These are phyloP conservation scores for Lolium rigidum DNA, from an alignment of 176 grass and related monocot genomes.

Conservation along the genomic window DNA sequence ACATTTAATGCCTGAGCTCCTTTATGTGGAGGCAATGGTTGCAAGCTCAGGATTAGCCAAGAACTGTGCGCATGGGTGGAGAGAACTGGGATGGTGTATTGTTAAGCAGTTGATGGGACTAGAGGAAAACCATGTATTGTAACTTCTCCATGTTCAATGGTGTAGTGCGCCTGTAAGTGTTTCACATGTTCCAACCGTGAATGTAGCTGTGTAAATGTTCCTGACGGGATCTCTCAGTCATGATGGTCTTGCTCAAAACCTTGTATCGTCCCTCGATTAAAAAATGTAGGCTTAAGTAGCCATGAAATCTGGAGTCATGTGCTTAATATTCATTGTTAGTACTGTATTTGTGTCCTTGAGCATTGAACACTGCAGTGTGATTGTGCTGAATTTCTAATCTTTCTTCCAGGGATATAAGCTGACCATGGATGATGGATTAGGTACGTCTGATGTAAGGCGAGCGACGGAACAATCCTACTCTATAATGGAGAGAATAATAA, in stretches of 20 bases:
- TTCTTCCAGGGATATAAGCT: not conserved
- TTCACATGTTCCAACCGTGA: conserved; percentile 1
- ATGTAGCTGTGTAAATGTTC: conserved; percentile 58
- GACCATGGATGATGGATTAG: not conserved
- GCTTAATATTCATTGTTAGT: not conserved
- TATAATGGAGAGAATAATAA: conserved; percentile 33
- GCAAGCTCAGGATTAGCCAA: conserved; percentile 27
- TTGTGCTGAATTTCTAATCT: not conserved
- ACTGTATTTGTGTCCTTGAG: not conserved
- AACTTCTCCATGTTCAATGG: conserved; percentile 28
- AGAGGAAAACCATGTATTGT: conserved; percentile 33
- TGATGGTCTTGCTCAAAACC: conserved; percentile 16
- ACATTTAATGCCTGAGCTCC: conserved; percentile 38
- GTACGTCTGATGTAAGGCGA: not conserved
- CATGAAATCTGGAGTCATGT: not conserved
- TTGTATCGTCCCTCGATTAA: not conserved
- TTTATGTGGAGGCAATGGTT: conserved; percentile 23
- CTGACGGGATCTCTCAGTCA: conserved; percentile 18
- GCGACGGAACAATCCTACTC: not conserved
- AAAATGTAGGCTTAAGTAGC: not conserved
- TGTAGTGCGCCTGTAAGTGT: conserved; percentile 55
- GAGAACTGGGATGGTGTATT: conserved; percentile 41
- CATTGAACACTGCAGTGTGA: not conserved
- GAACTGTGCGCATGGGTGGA: conserved; percentile 28
- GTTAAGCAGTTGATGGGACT: conserved; percentile 43